phyloP scores from a whole-genome alignment of 805 yeast species.

The Teunomyces tritomae region DNA sequence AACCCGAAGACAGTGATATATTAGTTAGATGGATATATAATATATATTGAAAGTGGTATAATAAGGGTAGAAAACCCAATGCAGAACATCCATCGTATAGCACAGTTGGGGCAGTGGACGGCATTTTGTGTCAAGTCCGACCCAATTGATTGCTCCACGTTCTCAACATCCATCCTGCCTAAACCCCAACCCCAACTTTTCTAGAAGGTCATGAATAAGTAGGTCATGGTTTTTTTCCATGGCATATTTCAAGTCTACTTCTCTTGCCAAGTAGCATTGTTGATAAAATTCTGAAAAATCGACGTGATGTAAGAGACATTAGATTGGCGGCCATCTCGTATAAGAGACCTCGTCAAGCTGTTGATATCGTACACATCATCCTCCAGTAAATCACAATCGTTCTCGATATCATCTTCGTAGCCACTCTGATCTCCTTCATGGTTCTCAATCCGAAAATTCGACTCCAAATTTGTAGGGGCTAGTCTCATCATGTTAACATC shows the following conservation, averaged over 20 bases:
- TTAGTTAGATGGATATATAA: too few relatives aligned
- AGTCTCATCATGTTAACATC: slow-evolving; percentile 25
- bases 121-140: not conserved
- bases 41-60: too few relatives aligned
- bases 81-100: not conserved
- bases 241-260: not conserved
- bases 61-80: too few relatives aligned
- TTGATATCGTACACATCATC: slow-evolving; percentile 24
- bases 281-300: slow-evolving; percentile 38
- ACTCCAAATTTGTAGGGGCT: slow-evolving; percentile 33
- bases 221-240: not conserved
- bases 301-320: slow-evolving; percentile 34
- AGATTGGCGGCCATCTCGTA: slow-evolving; percentile 14
- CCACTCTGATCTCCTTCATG: slow-evolving; percentile 9
- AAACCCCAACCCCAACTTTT: not conserved
- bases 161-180: not conserved
- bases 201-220: not conserved
- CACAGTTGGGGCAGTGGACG: not conserved
- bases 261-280: slow-evolving; percentile 17
- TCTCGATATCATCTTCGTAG: slow-evolving; percentile 18
- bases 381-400: slow-evolving; percentile 20
- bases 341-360: slow-evolving; percentile 16
- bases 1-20: not conserved
- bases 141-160: not conserved
- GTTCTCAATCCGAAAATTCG: slow-evolving; percentile 36